Evolutionary conservation across 129 eudicot genomes (phyloP).

Genomic region (Artemisia tridentata): DNA sequence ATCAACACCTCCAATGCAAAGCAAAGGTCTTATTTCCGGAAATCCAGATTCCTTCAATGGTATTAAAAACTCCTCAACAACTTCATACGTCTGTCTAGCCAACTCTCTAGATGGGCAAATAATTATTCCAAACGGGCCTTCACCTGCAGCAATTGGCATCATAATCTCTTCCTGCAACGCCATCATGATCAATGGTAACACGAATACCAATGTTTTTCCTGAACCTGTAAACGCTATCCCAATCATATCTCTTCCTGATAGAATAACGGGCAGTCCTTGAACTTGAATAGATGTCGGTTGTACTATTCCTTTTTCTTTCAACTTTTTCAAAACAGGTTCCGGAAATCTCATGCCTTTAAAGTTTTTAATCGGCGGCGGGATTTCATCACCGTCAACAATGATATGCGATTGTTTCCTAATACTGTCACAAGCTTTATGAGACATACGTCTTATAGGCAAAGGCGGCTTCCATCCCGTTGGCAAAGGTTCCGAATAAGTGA

Average conservation of each 20-base stretch:
- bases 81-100: conserved; percentile 79
- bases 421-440: conserved; percentile 46
- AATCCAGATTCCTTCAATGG: conserved; percentile 63
- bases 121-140: conserved; percentile 82
- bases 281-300: conserved; percentile 86
- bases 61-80: conserved; percentile 59
- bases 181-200: conserved; percentile 67
- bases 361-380: conserved; percentile 74
- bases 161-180: conserved; percentile 84
- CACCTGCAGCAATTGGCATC: conserved; percentile 87
- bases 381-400: conserved; percentile 78
- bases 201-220: conserved; percentile 77
- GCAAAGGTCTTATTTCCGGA: conserved; percentile 70
- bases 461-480: conserved; percentile 88
- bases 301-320: conserved; percentile 74
- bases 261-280: conserved; percentile 79
- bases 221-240: conserved; percentile 89
- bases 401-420: conserved; percentile 79
- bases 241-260: conserved; percentile 81
- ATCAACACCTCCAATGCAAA: conserved; percentile 74
- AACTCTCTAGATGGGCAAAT: conserved; percentile 87
- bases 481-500: conserved; percentile 63
- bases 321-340: conserved; percentile 53
- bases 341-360: conserved; percentile 85
- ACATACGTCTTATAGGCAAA: conserved; percentile 53